phyloP scores from a whole-genome alignment of 768 basidiomycete genomes.

The Neoboletus magnificus region DNA sequence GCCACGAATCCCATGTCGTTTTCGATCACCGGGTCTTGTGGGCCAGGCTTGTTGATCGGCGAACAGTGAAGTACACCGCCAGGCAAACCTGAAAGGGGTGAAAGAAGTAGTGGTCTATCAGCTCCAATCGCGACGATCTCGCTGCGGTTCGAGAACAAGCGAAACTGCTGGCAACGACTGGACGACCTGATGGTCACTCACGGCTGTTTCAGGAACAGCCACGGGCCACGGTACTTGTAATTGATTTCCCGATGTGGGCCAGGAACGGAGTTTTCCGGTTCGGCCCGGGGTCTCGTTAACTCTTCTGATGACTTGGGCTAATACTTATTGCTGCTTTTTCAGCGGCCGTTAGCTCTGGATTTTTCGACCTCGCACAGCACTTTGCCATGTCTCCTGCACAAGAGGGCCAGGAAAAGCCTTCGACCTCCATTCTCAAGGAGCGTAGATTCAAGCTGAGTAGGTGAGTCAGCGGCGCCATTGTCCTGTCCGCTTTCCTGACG shows the following conservation, averaged over 20 bases:
- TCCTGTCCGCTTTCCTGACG: slow-evolving; percentile 5
- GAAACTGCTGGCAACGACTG: slow-evolving; percentile 9
- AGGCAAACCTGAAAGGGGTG: slow-evolving; percentile 5
- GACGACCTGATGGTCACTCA: slow-evolving; percentile 1
- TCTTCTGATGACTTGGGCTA: slow-evolving; percentile 9
- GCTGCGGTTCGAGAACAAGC: slow-evolving; percentile 16
- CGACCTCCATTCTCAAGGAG: slow-evolving; percentile 63
- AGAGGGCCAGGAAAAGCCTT: slow-evolving; percentile 42
- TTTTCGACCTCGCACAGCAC: slow-evolving; percentile 12
- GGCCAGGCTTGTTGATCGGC: slow-evolving; percentile 18
- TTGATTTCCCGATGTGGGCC: slow-evolving; percentile 29
- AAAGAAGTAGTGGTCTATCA: slow-evolving; percentile 19
- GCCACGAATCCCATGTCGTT: slow-evolving; percentile 1
- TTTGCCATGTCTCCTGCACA: slow-evolving; percentile 30
- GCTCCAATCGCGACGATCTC: slow-evolving; percentile 23
- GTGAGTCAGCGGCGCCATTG: slow-evolving; percentile 35
- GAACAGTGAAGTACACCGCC: slow-evolving; percentile 12
- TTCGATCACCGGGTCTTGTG: slow-evolving; percentile 5
- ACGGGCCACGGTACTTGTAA: slow-evolving; percentile 1
- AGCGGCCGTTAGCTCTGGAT: not conserved
- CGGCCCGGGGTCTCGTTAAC: slow-evolving; percentile 22
- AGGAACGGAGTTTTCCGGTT: slow-evolving; percentile 22
- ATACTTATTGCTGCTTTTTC: slow-evolving; percentile 29
- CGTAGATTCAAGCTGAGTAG: slow-evolving; percentile 86
- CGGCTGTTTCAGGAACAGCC: slow-evolving; percentile 31